Conservation (phyloP, 129 eudicot genomes). For the Lactuca saligna region DNA sequence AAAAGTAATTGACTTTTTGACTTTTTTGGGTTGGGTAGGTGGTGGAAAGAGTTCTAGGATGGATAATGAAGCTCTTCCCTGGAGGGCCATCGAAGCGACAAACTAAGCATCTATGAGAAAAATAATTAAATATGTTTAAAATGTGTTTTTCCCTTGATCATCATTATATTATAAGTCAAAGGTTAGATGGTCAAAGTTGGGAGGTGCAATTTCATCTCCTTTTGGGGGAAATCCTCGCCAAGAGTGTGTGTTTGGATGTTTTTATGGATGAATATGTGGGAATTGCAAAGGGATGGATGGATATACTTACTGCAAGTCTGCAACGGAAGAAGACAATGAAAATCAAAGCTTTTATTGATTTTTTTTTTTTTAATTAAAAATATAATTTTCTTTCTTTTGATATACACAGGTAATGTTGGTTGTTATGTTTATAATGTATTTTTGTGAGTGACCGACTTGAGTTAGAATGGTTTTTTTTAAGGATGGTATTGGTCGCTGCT, state of each 20-base stretch:
- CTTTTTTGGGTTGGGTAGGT: conserved; percentile 48
- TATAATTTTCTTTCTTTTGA: conserved; percentile 11
- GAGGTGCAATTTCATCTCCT: conserved; percentile 45
- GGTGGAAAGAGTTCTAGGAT: conserved; percentile 91
- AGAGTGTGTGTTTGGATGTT: conserved; percentile 22
- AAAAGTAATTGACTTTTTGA: not conserved
- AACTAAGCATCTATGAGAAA: conserved; percentile 63
- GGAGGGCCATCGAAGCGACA: conserved; percentile 93
- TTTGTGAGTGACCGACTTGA: conserved; percentile 16
- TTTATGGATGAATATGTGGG: conserved; percentile 16
- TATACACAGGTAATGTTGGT: conserved; percentile 18
- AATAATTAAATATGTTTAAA: not conserved
- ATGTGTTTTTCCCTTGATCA: conserved; percentile 16
- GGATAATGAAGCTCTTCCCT: conserved; percentile 99
- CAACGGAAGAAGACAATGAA: conserved; percentile 20
- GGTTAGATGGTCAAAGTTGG: conserved; percentile 21
- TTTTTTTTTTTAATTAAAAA: not conserved
- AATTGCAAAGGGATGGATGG: conserved; percentile 23
- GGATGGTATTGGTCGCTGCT: conserved; percentile 4
- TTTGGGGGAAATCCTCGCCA: conserved; percentile 28
- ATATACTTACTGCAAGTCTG: not conserved
- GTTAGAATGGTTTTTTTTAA: conserved; percentile 8
- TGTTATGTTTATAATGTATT: conserved; percentile 25
- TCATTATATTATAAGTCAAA: not conserved
- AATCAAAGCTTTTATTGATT: conserved; percentile 8